These are phyloP conservation scores for Hirsutella thompsonii DNA, from an alignment of 2,329 filamentous ascomycete species.

Conservation along the genomic window DNA sequence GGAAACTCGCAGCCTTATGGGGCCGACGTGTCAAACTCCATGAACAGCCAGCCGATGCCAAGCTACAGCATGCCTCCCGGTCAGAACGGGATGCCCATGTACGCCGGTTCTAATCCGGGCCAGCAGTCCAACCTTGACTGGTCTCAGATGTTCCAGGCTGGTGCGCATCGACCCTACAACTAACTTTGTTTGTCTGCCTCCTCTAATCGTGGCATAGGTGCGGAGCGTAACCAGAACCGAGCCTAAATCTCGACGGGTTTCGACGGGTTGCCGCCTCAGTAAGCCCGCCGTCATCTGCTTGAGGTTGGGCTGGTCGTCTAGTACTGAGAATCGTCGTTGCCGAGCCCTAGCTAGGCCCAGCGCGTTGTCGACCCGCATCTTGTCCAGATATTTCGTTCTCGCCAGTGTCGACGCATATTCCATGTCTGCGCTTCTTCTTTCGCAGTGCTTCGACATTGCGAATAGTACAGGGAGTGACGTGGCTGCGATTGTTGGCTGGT, in stretches of 20 bases:
- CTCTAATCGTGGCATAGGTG: conserved; percentile 54
- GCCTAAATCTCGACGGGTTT: conserved; percentile 40
- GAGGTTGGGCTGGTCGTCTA: conserved; percentile 33
- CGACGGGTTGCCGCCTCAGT: conserved; percentile 31
- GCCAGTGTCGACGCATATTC: too few relatives aligned
- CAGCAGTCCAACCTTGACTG: conserved; percentile 58
- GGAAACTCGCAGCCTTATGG: conserved; percentile 42
- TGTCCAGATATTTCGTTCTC: neutral
- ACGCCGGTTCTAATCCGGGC: conserved; percentile 45
- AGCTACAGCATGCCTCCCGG: conserved; percentile 50
- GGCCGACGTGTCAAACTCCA: conserved; percentile 43
- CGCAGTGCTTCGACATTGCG: too few relatives aligned
- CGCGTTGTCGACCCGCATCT: conserved; percentile 33
- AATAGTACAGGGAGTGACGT: too few relatives aligned
- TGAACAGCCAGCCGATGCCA: conserved; percentile 52
- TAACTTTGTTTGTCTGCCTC: conserved; percentile 34
- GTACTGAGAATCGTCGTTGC: conserved; percentile 36
- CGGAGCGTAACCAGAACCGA: conserved; percentile 59
- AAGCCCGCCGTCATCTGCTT: conserved; percentile 35
- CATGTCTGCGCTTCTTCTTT: too few relatives aligned
- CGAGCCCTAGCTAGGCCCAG: conserved; percentile 39
- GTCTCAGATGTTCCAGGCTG: conserved; percentile 67
- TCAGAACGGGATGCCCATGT: conserved; percentile 53
- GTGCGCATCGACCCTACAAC: conserved; percentile 51
- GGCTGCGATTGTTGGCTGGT: too few relatives aligned